Percentiles rank a stretch among this genome's conserved stretches.
phyloP scores from a whole-genome alignment of 805 yeast genomes.

The Ogataea haglerorum region DNA sequence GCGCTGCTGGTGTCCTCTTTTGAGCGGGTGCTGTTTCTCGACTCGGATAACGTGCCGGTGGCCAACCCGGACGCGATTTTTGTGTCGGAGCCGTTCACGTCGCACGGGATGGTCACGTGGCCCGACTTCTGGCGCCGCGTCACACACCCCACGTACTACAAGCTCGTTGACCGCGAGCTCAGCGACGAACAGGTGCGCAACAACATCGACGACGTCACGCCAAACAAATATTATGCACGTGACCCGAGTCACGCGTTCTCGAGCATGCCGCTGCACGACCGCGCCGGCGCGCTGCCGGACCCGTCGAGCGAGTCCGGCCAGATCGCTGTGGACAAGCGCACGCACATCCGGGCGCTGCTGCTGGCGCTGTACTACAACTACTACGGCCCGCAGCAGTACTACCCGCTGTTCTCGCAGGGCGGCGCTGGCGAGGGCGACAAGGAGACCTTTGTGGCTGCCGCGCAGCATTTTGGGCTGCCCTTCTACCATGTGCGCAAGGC shows the following conservation, averaged over 20 bases:
- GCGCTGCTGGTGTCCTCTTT: slow-evolving; percentile 51
- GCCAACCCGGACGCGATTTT: slow-evolving; percentile 51
- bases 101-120: slow-evolving; percentile 52
- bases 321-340: slow-evolving; percentile 44
- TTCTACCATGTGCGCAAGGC: slow-evolving; percentile 50
- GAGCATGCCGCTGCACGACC: slow-evolving; percentile 46
- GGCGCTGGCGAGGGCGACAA: slow-evolving; percentile 55
- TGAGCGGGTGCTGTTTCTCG: slow-evolving; percentile 49
- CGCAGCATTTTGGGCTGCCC: slow-evolving; percentile 39
- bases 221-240: slow-evolving; percentile 17
- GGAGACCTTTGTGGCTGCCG: slow-evolving; percentile 56
- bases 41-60: slow-evolving; percentile 51
- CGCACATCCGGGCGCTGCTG: slow-evolving; percentile 45
- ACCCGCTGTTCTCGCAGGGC: slow-evolving; percentile 47
- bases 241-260: slow-evolving; percentile 9
- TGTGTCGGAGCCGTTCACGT: slow-evolving; percentile 48
- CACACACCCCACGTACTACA: slow-evolving; percentile 48
- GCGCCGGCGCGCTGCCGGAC: slow-evolving; percentile 51
- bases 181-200: slow-evolving; percentile 33
- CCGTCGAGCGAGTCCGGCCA: slow-evolving; percentile 58
- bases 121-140: slow-evolving; percentile 61
- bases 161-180: slow-evolving; percentile 39
- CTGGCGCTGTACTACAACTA: slow-evolving; percentile 51
- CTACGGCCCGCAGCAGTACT: slow-evolving; percentile 47
- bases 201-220: slow-evolving; percentile 30